Percentiles rank a stretch among this genome's conserved stretches.
Evolutionary conservation across 2,329 filamentous ascomycete genomes (phyloP).

Genomic region (Fusarium marasasianum): DNA sequence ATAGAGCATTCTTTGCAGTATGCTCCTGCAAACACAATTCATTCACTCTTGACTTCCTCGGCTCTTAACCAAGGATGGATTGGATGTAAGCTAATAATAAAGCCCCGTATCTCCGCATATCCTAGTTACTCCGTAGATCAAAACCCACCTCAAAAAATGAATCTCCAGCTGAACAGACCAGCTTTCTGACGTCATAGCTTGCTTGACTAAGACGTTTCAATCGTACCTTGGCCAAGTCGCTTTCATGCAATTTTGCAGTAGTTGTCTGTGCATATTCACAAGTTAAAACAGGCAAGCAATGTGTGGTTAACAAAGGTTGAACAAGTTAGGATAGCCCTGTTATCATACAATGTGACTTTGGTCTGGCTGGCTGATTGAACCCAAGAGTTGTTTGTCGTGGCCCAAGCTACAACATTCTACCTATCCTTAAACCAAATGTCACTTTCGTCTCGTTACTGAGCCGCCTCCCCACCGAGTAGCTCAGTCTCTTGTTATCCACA

Average conservation of each 20-base stretch:
- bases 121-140: background rate
- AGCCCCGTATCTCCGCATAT: background rate
- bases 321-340: conserved; percentile 4
- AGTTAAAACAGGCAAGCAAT: background rate
- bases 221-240: background rate
- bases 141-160: background rate
- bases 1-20: background rate
- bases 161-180: conserved; percentile 3
- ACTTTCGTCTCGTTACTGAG: conserved; percentile 17
- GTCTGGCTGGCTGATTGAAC: background rate
- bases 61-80: background rate
- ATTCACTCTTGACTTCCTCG: background rate
- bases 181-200: conserved; percentile 36
- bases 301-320: conserved; percentile 9
- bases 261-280: background rate
- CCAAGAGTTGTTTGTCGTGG: background rate
- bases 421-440: conserved; percentile 1
- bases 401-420: background rate
- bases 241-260: background rate
- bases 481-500: conserved; percentile 6
- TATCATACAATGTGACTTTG: background rate
- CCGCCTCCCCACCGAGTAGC: conserved; percentile 43
- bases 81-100: background rate
- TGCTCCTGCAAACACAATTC: background rate
- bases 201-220: background rate